Conservation (phyloP, 2,329 filamentous ascomycete genomes). For the Ceratocystis cacaofunesta region DNA sequence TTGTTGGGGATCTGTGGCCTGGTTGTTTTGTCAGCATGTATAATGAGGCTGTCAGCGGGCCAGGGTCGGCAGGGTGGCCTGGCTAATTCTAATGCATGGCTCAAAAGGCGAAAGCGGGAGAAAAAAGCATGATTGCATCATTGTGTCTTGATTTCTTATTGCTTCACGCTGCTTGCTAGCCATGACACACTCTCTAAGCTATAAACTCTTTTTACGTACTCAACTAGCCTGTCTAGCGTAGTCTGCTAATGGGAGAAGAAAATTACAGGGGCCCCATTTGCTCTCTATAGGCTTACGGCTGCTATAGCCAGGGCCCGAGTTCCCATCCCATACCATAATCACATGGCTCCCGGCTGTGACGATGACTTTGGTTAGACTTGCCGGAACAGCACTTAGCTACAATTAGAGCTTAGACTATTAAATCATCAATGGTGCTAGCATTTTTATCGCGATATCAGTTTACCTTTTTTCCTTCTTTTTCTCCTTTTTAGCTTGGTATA, state of each 20-base stretch:
- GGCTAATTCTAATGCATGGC: neutral
- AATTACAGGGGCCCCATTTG: neutral
- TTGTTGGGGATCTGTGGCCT: neutral
- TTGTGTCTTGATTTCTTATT: too few species aligned
- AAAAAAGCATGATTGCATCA: neutral
- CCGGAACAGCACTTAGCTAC: neutral
- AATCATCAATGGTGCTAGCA: neutral
- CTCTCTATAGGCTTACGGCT: neutral
- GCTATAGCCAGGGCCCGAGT: neutral
- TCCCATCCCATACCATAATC: neutral
- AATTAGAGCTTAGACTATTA: neutral
- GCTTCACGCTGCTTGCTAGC: too few species aligned
- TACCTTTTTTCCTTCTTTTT: neutral
- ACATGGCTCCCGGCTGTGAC: neutral
- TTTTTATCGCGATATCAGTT: neutral
- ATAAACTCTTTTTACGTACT: neutral
- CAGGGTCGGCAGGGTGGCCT: neutral
- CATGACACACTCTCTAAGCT: neutral
- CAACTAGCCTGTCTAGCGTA: neutral
- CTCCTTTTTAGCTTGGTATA: neutral
- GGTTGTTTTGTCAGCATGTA: conserved; percentile 2
- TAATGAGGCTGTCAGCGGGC: neutral
- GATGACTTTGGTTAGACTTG: neutral
- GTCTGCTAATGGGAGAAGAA: neutral
- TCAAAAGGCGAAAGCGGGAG: neutral